Base-by-base conservation (phyloP, 2,329 filamentous ascomycete species). In the Scedosporium apiospermum region DNA sequence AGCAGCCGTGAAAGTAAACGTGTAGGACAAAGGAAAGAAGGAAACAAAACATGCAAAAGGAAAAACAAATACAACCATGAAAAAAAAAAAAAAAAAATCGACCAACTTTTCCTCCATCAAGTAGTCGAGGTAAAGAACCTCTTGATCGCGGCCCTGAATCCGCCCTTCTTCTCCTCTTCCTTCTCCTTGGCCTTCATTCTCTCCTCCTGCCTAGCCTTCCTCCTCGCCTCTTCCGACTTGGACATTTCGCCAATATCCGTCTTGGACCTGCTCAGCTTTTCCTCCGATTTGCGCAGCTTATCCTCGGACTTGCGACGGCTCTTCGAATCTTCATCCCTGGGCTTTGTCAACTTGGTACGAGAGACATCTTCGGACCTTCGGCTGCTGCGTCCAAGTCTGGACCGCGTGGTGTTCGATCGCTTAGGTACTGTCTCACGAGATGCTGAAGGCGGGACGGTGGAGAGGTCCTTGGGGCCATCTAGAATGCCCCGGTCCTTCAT, bases 111-210 rank as follows among this genome's bases (percentile, higher is more conserved):
- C 38, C 62, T 42, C 58, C 23, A 61, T 64, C 65, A 61, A 60
- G 64, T 49, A 46, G 14, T 59, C 27, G 27, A 34, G n/a, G 57
- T 21, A 42, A 62, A 62, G 9, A 66, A 58, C 63, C 55, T 46
- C 62, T 65, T 65, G 23, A 65, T 57, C n/a, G 51, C 62, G 21
- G 63, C 65, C 6, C 64, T 61, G 44, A 66, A 58, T 7, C 64
- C 64, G 9, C 44, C 38, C 59, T 63, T 63, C 64, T 64, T 65
- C 49, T 62, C 60, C 12, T 49, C 60, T 38, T 64, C 62, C 49
- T 66, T 64, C 62, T 65, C 62, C 61, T 64, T 63, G 18, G 60
- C 64, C 62, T 57, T 59, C 44, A 62, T 61, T 14, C 65, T 62
- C 6, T 62, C 63, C 27, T 65, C 65, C 30, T 57, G 49, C 27